Conservation (phyloP, 2,329 filamentous ascomycete species). For the Cercospora canescens region DNA sequence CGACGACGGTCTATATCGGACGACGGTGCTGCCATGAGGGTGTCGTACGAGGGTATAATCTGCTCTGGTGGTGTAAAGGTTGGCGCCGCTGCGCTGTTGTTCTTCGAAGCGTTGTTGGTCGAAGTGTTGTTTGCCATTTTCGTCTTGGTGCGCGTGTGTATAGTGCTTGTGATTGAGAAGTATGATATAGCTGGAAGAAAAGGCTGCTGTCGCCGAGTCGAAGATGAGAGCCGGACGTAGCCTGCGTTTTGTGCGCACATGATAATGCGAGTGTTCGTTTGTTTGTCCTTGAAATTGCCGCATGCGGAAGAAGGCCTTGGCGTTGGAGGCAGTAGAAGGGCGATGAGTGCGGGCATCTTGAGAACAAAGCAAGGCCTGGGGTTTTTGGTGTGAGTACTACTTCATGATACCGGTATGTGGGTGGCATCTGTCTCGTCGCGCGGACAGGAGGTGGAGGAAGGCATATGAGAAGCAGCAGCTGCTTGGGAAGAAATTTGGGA, state of each 20-base stretch:
- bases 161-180: background rate
- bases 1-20: no score
- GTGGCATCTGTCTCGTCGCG: no score
- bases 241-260: background rate
- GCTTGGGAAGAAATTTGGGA: no score
- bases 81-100: no score
- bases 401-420: no score
- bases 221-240: no score
- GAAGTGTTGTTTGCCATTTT: background rate
- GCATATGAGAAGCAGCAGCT: no score
- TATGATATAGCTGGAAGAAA: background rate
- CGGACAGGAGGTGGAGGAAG: no score
- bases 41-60: no score
- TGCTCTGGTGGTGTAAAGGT: no score
- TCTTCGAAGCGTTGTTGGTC: background rate
- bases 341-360: background rate
- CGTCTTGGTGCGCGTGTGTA: background rate
- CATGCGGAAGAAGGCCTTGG: background rate
- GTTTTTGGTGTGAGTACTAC: no score
- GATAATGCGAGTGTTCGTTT: background rate
- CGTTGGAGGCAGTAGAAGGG: background rate
- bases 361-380: background rate
- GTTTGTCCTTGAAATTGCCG: background rate
- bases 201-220: background rate
- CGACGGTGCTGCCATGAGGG: no score